Conservation (phyloP, 1,284 basidiomycete genomes). For the Neotropicomus parvogracilis region DNA sequence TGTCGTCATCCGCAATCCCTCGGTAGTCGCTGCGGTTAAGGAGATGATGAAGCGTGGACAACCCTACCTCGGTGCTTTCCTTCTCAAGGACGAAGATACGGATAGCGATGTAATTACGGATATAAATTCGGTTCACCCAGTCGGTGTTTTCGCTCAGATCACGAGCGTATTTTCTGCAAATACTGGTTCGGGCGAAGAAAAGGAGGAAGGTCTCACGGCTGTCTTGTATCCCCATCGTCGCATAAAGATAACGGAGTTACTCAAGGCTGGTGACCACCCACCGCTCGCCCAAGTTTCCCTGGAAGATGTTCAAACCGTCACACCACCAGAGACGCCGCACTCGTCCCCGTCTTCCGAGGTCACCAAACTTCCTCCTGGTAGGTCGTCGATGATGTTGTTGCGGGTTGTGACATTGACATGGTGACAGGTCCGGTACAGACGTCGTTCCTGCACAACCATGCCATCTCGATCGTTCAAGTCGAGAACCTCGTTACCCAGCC, state of each 20-base stretch:
- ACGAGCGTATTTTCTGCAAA: slow-evolving; percentile 87
- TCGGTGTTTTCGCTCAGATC: slow-evolving; percentile 97
- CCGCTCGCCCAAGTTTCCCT: slow-evolving; percentile 48
- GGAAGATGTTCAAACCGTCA: slow-evolving; percentile 44
- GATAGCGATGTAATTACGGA: slow-evolving; percentile 94
- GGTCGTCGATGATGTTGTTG: neutral
- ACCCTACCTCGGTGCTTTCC: slow-evolving; percentile 96
- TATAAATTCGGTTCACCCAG: slow-evolving; percentile 84
- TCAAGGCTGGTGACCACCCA: slow-evolving; percentile 57
- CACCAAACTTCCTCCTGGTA: slow-evolving; percentile 20
- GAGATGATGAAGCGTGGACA: slow-evolving; percentile 97
- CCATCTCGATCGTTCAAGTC: slow-evolving; percentile 89
- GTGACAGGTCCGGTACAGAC: slow-evolving; percentile 66
- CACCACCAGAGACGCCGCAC: slow-evolving; percentile 50
- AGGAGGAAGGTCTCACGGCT: slow-evolving; percentile 88
- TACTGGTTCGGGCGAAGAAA: slow-evolving; percentile 56
- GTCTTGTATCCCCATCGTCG: slow-evolving; percentile 94
- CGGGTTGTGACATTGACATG: neutral
- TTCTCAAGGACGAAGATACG: slow-evolving; percentile 91
- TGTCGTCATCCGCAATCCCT: slow-evolving; percentile 86
- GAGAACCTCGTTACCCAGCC: slow-evolving; percentile 80
- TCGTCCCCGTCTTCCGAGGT: slow-evolving; percentile 38
- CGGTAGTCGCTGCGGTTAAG: slow-evolving; percentile 92
- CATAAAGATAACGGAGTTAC: slow-evolving; percentile 86
- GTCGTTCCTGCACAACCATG: slow-evolving; percentile 87